Percentiles rank a stretch among this genome's conserved stretches.
Evolutionary conservation across 371 early-diverging fungal genomes (phyloP).

Genomic region (Coelomomyces lativittatus): DNA sequence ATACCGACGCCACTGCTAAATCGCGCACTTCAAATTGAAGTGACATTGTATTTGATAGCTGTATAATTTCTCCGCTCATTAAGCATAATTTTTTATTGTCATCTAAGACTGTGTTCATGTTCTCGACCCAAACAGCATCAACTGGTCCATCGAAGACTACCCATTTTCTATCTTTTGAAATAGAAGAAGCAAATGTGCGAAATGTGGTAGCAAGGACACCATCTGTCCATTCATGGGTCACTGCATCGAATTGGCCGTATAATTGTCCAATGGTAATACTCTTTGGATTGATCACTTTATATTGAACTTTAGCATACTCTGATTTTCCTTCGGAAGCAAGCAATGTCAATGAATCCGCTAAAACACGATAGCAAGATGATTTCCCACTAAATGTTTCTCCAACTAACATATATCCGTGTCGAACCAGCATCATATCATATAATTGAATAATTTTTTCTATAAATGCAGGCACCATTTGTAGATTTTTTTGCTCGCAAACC

Average conservation of each 20-base stretch:
- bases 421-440: constrained; percentile 35
- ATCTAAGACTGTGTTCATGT: constrained; percentile 46
- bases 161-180: constrained; percentile 30
- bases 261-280: constrained; percentile 44
- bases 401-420: constrained; percentile 43
- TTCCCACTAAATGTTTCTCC: constrained; percentile 38
- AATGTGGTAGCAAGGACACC: constrained; percentile 31
- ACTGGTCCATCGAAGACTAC: constrained; percentile 49
- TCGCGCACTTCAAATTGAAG: constrained; percentile 44
- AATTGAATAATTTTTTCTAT: constrained; percentile 40
- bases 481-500: constrained; percentile 10
- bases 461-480: constrained; percentile 22
- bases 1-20: constrained; percentile 28
- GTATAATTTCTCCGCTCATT: constrained; percentile 43
- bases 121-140: constrained; percentile 49
- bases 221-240: constrained; percentile 44
- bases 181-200: constrained; percentile 23
- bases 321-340: constrained; percentile 2
- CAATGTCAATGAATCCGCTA: constrained; percentile 9
- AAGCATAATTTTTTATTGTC: constrained; percentile 47
- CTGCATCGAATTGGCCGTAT: constrained; percentile 41
- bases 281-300: constrained; percentile 34
- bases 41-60: constrained; percentile 26
- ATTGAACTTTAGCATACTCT: constrained; percentile 1
- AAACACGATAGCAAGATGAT: constrained; percentile 17